phyloP scores from a whole-genome alignment of 495 filamentous ascomycete genomes.

The Talaromyces ruber region DNA sequence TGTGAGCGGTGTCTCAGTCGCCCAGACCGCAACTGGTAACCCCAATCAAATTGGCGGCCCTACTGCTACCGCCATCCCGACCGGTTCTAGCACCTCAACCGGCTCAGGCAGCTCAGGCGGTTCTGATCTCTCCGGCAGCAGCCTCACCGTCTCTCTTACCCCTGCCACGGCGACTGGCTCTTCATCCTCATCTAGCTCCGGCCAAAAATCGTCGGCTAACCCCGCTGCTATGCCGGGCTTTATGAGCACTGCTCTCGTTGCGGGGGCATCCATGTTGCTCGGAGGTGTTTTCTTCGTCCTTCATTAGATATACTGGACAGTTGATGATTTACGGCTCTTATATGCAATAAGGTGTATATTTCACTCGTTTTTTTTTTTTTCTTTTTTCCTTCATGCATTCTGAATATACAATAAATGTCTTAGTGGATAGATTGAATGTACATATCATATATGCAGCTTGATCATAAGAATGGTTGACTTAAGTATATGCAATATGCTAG shows the following conservation, averaged over 20 bases:
- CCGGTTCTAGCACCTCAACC: neutral
- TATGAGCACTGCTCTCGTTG: neutral
- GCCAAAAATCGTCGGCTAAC: neutral
- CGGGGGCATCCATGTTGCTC: neutral
- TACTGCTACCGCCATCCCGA: neutral
- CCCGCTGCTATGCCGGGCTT: neutral
- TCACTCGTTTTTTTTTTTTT: neutral
- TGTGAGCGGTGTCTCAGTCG: constrained; percentile 42
- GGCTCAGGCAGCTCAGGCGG: neutral
- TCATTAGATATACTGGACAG: neutral
- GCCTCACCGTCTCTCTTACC: neutral
- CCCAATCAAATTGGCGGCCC: neutral
- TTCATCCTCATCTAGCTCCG: neutral
- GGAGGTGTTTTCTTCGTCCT: constrained; percentile 1
- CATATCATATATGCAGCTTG: neutral
- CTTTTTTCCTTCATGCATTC: neutral
- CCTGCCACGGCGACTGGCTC: neutral
- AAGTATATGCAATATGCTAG: no score
- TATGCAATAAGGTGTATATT: neutral
- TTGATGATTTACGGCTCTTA: neutral
- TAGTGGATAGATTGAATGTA: neutral
- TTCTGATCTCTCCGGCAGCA: neutral
- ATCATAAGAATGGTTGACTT: neutral
- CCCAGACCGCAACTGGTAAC: constrained; percentile 10
- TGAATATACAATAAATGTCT: neutral